Evolutionary conservation across 306 rosid species (phyloP).

Genomic region (Malus sylvestris): DNA sequence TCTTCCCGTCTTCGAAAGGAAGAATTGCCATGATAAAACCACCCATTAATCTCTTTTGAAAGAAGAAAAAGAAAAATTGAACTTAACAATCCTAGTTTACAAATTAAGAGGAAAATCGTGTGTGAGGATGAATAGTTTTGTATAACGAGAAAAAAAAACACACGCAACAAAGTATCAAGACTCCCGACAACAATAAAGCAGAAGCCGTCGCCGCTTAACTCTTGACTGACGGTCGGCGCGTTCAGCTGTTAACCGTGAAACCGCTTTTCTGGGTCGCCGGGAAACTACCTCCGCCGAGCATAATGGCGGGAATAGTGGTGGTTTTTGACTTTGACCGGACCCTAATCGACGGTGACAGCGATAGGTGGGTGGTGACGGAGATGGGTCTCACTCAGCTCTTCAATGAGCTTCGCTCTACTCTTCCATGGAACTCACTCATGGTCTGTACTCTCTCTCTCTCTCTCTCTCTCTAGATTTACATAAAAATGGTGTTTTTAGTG

Average conservation of each 20-base stretch:
- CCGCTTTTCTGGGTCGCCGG: conserved; percentile 7
- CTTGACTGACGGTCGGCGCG: neutral
- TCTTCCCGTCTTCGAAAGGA: fast-evolving
- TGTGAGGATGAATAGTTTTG: too few species aligned
- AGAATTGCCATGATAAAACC: too few species aligned
- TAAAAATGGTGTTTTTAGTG: neutral
- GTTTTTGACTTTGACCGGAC: conserved; percentile 74
- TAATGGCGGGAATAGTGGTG: conserved; percentile 41
- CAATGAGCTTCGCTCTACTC: conserved; percentile 44
- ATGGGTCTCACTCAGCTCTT: conserved; percentile 55
- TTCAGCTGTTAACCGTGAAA: neutral
- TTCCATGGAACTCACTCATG: conserved; percentile 80
- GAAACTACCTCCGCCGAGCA: conserved; percentile 11
- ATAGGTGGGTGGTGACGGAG: conserved; percentile 51
- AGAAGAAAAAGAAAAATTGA: too few species aligned
- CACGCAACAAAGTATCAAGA: too few species aligned
- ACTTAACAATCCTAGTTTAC: too few species aligned
- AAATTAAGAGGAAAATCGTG: too few species aligned
- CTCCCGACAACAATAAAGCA: neutral
- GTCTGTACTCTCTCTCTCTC: conserved; percentile 7
- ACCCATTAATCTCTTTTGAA: too few species aligned
- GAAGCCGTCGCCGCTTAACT: neutral
- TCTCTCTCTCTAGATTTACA: neutral
- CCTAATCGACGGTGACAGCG: conserved; percentile 78
- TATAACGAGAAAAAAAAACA: too few species aligned